Evolutionary conservation across 1,284 basidiomycete species (phyloP).

Genomic region (Ustilago trichophora): DNA sequence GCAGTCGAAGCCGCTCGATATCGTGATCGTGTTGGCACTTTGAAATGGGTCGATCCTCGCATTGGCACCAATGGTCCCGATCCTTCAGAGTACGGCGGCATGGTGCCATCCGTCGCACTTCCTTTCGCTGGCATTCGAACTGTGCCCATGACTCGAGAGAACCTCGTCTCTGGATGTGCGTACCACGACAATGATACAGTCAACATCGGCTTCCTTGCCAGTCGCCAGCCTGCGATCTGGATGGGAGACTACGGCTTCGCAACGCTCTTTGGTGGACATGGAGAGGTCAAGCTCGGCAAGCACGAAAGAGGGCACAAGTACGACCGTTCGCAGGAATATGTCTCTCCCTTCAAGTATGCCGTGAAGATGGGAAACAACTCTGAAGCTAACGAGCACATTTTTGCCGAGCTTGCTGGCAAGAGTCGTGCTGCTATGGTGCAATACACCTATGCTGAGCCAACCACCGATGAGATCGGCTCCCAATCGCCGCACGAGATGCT

Average conservation of each 20-base stretch:
- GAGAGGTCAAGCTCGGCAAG: constrained; percentile 71
- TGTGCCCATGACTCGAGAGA: constrained; percentile 42
- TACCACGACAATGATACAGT: constrained; percentile 48
- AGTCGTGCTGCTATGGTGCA: constrained; percentile 80
- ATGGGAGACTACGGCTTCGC: constrained; percentile 72
- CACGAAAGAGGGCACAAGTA: constrained; percentile 75
- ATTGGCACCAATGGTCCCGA: constrained; percentile 54
- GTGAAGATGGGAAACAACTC: constrained; percentile 72
- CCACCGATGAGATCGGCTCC: no score
- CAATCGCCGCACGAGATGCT: neutral
- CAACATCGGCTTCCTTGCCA: constrained; percentile 36
- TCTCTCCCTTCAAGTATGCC: constrained; percentile 76
- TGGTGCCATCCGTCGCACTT: constrained; percentile 35
- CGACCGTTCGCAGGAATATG: constrained; percentile 72
- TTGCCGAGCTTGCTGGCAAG: constrained; percentile 75
- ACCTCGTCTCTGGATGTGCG: constrained; percentile 33
- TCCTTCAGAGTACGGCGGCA: constrained; percentile 46
- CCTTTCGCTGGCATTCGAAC: constrained; percentile 43
- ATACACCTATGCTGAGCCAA: constrained; percentile 65
- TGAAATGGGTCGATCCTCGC: constrained; percentile 43
- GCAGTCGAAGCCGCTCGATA: constrained; percentile 18
- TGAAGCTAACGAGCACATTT: constrained; percentile 69
- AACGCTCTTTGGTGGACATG: constrained; percentile 66
- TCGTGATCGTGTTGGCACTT: constrained; percentile 8
- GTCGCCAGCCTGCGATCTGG: constrained; percentile 78